Base-by-base conservation (phyloP, 2,329 filamentous ascomycete species). In the Calonectria honghensis region DNA sequence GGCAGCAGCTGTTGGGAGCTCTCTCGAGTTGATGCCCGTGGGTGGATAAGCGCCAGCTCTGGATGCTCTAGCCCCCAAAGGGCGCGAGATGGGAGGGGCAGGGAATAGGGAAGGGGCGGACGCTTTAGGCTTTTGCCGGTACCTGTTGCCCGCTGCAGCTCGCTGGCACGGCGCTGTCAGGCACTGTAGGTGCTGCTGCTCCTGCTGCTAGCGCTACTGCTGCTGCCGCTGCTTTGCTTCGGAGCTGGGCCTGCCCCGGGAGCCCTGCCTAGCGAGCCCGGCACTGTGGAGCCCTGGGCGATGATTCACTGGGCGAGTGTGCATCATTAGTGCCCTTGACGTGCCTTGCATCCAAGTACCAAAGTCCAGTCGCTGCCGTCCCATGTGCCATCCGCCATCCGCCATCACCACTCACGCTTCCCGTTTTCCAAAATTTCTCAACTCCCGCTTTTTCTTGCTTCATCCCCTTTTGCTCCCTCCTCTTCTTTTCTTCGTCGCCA, bases 291-390 rank as follows among this genome's bases (percentile, higher is more conserved):
- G 61, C 63, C 39, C 31, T 41, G 68, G 54, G 31, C 52, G 61
- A 48, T 48, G 61, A 65, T 59, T 59, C 51, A 61, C 67, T 69
- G 67, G 67, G 27, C 67, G 16, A 57, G 39, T 69, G 52, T 69
- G 31, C 67, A 69, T 69, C 52, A 61, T 61, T 69, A 57, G 67
- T 69, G 67, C 52, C 39, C 29, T 35, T 61, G 67, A 59, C 67
- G 67, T 69, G 67, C 67, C 68, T 70, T 64, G 68, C 68, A 70
- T 70, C 59, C 57, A 70, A 50, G 57, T 64, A 24, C 45, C 31
- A 27, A 65, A 61, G 57, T 64, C 57, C 31, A 27, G 39, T 70
- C 57, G 54, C 32, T 69, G 57, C 37, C 31, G 20, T 59, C 54
- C 24, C 24, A 24, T 24, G 24, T 24, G 24, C 24, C 35, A 61